Base-by-base conservation (phyloP, 257 asterid genomes). In the Cynanchum wilfordii region DNA sequence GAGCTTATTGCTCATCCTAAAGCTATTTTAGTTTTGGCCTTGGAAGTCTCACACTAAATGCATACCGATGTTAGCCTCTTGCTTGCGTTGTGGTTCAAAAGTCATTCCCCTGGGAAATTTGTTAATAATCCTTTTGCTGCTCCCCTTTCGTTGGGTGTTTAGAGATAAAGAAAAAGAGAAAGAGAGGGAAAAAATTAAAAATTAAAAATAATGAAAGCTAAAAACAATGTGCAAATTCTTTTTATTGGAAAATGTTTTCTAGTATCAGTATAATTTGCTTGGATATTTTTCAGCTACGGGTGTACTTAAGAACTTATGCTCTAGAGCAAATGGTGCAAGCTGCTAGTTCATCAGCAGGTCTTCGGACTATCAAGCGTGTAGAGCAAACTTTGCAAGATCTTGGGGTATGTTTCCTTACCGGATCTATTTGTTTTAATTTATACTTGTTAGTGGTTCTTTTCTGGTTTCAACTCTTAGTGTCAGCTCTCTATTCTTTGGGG, bases 311-410 rank as follows among this genome's bases (percentile, higher is more conserved):
- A 72, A 83, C 98, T 62, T 87, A 95, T 82, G 97, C 90, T 60
- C 91, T 87, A 71, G 98, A 88, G 77, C 98, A 92, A 85, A 90
- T 92, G 96, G 98, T 95, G 83, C 97, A 95, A 90, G 99, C 97
- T 73, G 99, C 94, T 68, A 95, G 98, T 84, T 95, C 99, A 27
- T 92, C 96, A 36, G 97, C 99, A 7, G 99, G 98, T 71, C 97
- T 95, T 62, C 89, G 98, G 80, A 92, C 95, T 73, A 90, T 92
- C 81, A 95, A 95, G 79, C 90, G 95, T 64, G 96, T 90, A 66
- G 99, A 95, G 82, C 99, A 95, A 85, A 89, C 99, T 60, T 84
- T 95, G 74, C 99, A 92, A 84, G 99, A 92, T 77, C 97, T 92
- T 72, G 98, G 98, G 96, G 99, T 94, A 83, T 73, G 96, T 81